Evolutionary conservation across 2,329 filamentous ascomycete genomes (phyloP), one percentile per base, ranked within the genome.

Genomic region (Epichloe baconii): DNA sequence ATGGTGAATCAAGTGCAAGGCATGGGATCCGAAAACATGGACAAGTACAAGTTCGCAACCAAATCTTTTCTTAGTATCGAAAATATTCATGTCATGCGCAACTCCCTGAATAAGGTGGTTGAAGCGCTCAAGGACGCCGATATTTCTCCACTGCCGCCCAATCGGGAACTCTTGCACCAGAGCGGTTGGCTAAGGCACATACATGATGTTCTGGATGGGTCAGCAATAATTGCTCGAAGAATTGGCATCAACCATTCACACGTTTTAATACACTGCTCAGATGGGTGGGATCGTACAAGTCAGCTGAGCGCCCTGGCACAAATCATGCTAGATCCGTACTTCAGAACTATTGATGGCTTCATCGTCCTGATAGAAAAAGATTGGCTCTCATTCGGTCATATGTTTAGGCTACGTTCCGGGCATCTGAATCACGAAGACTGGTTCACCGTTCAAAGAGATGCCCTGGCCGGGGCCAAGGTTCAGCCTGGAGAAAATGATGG

Each of bases 51-150:
- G 55, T 91, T 90, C 61, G 88, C 89, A 15, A 85, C 84, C 53
- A 95, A 96, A 67, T 85, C 85, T 34, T 98, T 94, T 63, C 77
- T 98, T 51, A 93, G 88, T 55, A 98, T 98, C 61, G 91, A 94
- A 66, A 98, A 98, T 64, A 97, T 98, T 54, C 93, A 98, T 63
- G 89, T 96, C 55, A 98, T 98, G 93, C 80, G 93, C 52, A 85
- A 86, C 55, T 97, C 91, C 2, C 74, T 98, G 36, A 83, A 85
- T 59, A 91, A 85, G 58, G 86, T 98, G 19, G 76, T 96, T 49
- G 90, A 95, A 56, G 85, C 88, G 3, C 72, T 98, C 61, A 96
- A 95, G 63, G 91, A 97, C 59, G 88, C 89, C 2, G 93, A 98
- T 65, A 77, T 96, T 31, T 86, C 88, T 0, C 80, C 86, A 1